These are phyloP conservation scores for Solanum hybrid DNA, from an alignment of 305 asterid genomes.

Conservation along the genomic window DNA sequence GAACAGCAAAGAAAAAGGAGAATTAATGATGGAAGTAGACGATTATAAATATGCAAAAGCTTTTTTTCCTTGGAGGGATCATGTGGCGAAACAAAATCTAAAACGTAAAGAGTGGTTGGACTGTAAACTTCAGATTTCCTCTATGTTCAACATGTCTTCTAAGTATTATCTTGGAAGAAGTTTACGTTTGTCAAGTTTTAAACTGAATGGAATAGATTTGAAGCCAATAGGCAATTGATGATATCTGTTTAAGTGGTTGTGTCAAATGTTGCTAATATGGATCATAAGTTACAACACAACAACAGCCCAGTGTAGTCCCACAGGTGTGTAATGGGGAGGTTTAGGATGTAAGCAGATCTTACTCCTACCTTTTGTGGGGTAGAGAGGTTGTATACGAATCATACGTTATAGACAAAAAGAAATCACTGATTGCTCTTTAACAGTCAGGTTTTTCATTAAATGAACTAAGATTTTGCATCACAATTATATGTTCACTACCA, in stretches of 20 bases:
- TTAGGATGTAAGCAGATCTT: not conserved
- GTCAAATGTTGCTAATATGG: not conserved
- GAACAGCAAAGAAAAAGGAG: not conserved
- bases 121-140: not conserved
- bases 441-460: not conserved
- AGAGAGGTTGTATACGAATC: not conserved
- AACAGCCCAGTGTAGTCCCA: not conserved
- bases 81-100: not conserved
- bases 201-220: not conserved
- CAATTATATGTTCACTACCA: slow-evolving; percentile 4
- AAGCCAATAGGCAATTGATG: not conserved
- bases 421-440: not conserved
- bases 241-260: not conserved
- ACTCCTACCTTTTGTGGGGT: not conserved
- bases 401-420: not conserved
- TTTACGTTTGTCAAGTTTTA: not conserved
- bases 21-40: not conserved
- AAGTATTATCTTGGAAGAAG: not conserved
- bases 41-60: not conserved
- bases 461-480: not conserved
- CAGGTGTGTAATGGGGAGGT: not conserved
- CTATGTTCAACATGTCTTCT: not conserved
- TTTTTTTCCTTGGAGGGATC: not conserved
- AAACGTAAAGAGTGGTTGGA: not conserved
- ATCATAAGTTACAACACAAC: too few species aligned